Evolutionary conservation across 306 rosid genomes (phyloP), one percentile per base, ranked within the genome.

Genomic region (Pyrus pyrifolia): DNA sequence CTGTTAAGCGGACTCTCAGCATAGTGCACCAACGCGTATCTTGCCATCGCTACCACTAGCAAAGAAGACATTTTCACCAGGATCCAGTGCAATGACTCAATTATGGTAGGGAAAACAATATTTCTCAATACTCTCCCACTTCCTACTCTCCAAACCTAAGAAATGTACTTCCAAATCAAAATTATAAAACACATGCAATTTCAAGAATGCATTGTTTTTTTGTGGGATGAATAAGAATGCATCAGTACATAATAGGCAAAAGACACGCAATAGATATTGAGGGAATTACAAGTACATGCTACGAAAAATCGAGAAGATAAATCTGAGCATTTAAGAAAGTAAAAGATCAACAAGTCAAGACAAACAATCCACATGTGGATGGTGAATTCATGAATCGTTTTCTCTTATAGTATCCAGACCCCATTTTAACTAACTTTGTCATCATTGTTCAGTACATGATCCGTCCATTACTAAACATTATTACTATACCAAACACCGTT

Each of bases 61-160:
- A n/a, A n/a, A n/a, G n/a, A n/a, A n/a, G 49, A 90, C 88, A 70
- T 80, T 88, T 76, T 94, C 97, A 23, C 89, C 82, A 65, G 96
- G 95, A 82, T 90, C 97, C 83, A 92, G 40, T 9, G 85, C 90
- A 84, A 90, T 82, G 8, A 88, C 87, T 92, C 84, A 79, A 90
- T 85, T 72, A 77, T 59, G 53, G 93, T 22, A 70, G 93, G n/a
- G 78, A 91, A 94, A 71, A 82, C 86, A 33, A 90, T 79, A 78
- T 82, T 85, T 86, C 97, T 86, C 70, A 91, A 80, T 8, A 91
- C 79, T 60, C 59, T 81, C 76, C 94, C 97, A 44, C 74, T 83
- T 55, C 93, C 86, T 76, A 93, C 86, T 89, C 91, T 91, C 98
- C 96, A 91, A 30, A 91, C 92, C 98, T 93, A 33, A 29, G n/a